phyloP scores from a whole-genome alignment of 1,139 yeast species.

The Candida tetrigidarum region DNA sequence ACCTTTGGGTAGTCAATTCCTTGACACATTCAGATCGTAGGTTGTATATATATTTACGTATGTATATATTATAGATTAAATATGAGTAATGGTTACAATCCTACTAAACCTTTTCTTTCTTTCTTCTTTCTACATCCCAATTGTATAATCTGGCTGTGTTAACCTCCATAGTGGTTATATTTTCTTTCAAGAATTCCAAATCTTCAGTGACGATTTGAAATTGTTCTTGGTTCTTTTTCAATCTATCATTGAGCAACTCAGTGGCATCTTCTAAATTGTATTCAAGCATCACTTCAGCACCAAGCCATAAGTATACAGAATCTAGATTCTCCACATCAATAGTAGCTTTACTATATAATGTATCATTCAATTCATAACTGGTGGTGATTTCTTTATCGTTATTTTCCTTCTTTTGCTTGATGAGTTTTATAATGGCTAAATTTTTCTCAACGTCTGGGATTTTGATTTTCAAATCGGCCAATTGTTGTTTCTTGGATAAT shows the following conservation, averaged over 20 bases:
- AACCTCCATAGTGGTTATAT: constrained; percentile 97
- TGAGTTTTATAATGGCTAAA: constrained; percentile 67
- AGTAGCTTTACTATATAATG: constrained; percentile 83
- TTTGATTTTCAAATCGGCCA: constrained; percentile 68
- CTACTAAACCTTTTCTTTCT: constrained; percentile 33
- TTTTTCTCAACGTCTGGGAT: constrained; percentile 92
- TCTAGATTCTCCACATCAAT: constrained; percentile 52
- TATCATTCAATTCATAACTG: constrained; percentile 90
- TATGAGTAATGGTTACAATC: background rate
- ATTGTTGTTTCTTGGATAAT: constrained; percentile 72
- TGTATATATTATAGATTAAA: background rate
- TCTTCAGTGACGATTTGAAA: constrained; percentile 74
- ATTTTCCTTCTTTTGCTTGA: constrained; percentile 51
- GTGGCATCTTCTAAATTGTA: constrained; percentile 90
- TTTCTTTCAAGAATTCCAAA: constrained; percentile 84
- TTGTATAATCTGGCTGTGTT: constrained; percentile 94
- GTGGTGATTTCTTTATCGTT: constrained; percentile 54
- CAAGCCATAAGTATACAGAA: constrained; percentile 87
- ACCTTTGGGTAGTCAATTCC: constrained; percentile 59
- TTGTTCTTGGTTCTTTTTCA: constrained; percentile 64
- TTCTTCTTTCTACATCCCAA: constrained; percentile 93
- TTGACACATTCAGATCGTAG: constrained; percentile 57
- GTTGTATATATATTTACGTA: constrained; percentile 9
- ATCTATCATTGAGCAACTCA: constrained; percentile 63
- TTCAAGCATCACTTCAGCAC: constrained; percentile 98